Base-by-base conservation (phyloP, 148 eudicot genomes). In the Arctostaphylos glauca region DNA sequence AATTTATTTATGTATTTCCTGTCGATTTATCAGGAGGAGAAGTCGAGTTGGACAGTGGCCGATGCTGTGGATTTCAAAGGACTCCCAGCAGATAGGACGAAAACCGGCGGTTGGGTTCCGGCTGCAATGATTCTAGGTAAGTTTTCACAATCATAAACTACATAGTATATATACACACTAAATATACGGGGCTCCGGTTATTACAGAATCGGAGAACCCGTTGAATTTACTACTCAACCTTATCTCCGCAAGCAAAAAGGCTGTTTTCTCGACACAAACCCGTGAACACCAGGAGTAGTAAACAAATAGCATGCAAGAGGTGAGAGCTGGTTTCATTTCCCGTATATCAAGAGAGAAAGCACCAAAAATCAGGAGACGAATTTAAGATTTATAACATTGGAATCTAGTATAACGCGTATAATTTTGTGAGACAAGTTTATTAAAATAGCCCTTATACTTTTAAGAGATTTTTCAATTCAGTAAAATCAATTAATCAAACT, bases 21-120 rank as follows among this genome's bases (percentile, higher is more conserved):
- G 6, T 82, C 80, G 23, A 47, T 86, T 84, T 85, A 68, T 82
- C 88, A 90, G 87, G 91, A 87, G 13, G 88, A 85, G 43, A 93
- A 91, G 80, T 80, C 84, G 93, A 86, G 88, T 83, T 88, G 89
- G 94, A 58, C 86, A 2, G 90, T 88, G 2, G 49, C 87, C 0
- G 96, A 90, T 88, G 97, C 98, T 76, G 85, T 91, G n/a, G 93
- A 95, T 85, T 90, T 88, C 84, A 89, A 91, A 85, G 98, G 95
- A 15, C 47, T 56, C 74, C 95, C 97, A 5, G 97, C 95, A 4
- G 92, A 93, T 56, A 88, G 91, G 86, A 53, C 93, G 2, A 93
- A 87, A 82, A 95, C 98, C 55, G 98, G 98, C 76, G 95, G 98
- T 53, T 95, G 98, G 98, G 80, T 92, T 6, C 88, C 93, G 46